Conservation (phyloP, 2,329 filamentous ascomycete genomes). For the Erysiphe neolycopersici region DNA sequence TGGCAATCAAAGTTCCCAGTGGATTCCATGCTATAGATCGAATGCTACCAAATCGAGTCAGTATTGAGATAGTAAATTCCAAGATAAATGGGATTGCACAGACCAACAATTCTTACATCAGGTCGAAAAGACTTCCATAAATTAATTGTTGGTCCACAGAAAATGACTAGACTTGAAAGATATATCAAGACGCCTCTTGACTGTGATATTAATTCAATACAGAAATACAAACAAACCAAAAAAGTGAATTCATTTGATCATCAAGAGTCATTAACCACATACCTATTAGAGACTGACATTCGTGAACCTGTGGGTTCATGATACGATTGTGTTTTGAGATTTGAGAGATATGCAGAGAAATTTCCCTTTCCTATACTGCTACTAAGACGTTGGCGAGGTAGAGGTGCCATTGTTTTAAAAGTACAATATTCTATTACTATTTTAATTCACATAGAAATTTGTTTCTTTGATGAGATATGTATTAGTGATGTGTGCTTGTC, state of each 20-base stretch:
- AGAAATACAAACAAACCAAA: neutral
- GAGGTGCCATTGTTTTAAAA: constrained; percentile 6
- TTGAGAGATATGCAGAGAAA: constrained; percentile 39
- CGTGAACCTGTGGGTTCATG: neutral
- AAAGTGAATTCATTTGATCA: neutral
- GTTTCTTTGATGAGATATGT: too few species aligned
- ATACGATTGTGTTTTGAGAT: constrained; percentile 45
- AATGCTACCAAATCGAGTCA: constrained; percentile 23
- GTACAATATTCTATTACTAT: too few species aligned
- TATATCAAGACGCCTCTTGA: too few species aligned
- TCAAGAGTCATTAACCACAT: neutral
- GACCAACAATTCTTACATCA: too few species aligned
- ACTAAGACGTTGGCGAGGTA: constrained; percentile 18
- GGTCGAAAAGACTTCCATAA: too few species aligned
- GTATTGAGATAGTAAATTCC: neutral
- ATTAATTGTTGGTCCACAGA: too few species aligned
- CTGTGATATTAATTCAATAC: neutral
- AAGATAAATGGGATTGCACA: too few species aligned
- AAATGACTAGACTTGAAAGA: too few species aligned
- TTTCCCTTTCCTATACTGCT: constrained; percentile 36
- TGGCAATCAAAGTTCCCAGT: constrained; percentile 57
- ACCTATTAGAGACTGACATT: constrained; percentile 1
- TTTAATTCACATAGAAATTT: too few species aligned
- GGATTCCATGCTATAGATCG: constrained; percentile 77
- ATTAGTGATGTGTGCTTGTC: too few species aligned